A percentile compares a stretch with the other conserved stretches of the same genome.
Evolutionary conservation across 208 protist genomes (phyloP).

Genomic region (Trypanosoma platydactyli): DNA sequence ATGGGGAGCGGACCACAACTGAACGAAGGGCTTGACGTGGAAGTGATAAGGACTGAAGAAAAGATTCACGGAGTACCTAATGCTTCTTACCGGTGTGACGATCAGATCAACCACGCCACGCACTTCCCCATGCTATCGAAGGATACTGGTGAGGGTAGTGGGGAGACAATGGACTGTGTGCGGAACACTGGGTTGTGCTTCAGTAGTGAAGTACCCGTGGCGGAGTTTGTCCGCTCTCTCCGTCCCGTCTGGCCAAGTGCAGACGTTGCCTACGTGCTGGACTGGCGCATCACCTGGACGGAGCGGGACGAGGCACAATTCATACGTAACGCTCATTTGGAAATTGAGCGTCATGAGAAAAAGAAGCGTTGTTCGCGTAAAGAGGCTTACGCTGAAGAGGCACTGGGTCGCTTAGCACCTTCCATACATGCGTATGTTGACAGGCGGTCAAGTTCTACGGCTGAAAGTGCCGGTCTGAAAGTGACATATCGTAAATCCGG

Average conservation of each 20-base stretch:
- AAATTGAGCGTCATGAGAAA: slow-evolving; percentile 6
- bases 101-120: too few species aligned
- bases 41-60: too few species aligned
- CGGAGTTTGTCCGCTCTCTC: background rate
- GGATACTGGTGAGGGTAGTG: background rate
- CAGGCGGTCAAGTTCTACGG: background rate
- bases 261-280: slow-evolving; percentile 7
- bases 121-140: background rate
- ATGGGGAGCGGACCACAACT: too few species aligned
- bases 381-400: slow-evolving; percentile 8
- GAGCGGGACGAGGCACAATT: slow-evolving; percentile 11
- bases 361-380: background rate
- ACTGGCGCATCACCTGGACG: slow-evolving; percentile 18
- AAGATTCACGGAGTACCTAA: too few species aligned
- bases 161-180: background rate
- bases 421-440: slow-evolving; percentile 10
- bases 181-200: background rate
- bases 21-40: too few species aligned
- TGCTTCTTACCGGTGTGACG: too few species aligned
- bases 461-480: slow-evolving; percentile 11
- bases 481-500: background rate
- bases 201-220: background rate
- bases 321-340: background rate
- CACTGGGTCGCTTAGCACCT: background rate
- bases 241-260: slow-evolving; percentile 3